Base-by-base conservation (phyloP, 352 stramenopile species). In the Globisporangium solare region DNA sequence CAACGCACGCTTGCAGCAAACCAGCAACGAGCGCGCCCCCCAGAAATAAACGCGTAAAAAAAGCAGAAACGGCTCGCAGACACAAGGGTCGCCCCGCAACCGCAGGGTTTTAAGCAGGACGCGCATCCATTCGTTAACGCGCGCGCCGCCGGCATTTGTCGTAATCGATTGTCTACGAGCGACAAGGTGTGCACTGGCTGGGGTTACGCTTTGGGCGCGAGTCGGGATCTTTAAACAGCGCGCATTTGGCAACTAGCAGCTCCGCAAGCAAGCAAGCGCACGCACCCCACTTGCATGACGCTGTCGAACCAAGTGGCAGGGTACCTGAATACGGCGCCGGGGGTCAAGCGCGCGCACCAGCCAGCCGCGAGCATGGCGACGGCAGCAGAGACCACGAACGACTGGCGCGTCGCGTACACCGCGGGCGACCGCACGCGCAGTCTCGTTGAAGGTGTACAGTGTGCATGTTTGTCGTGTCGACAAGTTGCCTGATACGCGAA, bases 361-460 rank as follows among this genome's bases (percentile, higher is more conserved):
- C 14, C n/a, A 39, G 22, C 21, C 4, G 48, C 48, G 27, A 39
- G 20, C 51, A 56, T 56, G 68, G 54, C 61, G 17, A 67, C 62
- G 20, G 63, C 47, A 17, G 47, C 14, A 12, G 56, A 75, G 47
- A 53, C 59, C 32, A 70, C 67, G 15, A 57, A 54, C 45, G 66
- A 81, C n/a, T 91, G 80, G 80, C 65, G 70, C 8, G 51, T 79
- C 47, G 66, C 67, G 46, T 91, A 79, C 61, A 73, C 68, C 4
- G 61, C 66, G 0, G 78, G 78, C 5, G 78, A 88, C 39, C 75
- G 74, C 54, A 56, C 72, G 8, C 76, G 74, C 22, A 74, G 70
- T n/a, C 78, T 86, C 50, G 80, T 89, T n/a, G 80, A 91, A 71
- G 73, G 74, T 6, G 10, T n/a, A n/a, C n/a, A 35, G 27, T 10